phyloP scores from a whole-genome alignment of 495 filamentous ascomycete species.

The Daldinia vernicosa region DNA sequence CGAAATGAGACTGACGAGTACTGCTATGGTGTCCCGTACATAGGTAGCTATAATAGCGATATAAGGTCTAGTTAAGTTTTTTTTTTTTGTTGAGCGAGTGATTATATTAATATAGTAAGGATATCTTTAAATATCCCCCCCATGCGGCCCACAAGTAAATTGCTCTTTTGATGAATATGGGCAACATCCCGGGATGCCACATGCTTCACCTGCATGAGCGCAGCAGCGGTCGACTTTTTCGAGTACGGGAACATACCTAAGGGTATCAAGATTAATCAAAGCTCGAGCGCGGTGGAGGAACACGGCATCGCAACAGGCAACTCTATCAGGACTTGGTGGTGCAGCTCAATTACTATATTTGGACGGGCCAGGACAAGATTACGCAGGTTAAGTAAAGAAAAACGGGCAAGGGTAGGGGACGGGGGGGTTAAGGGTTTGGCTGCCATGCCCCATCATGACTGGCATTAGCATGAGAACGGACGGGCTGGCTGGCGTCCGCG shows the following conservation, averaged over 20 bases:
- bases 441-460: conserved; percentile 1
- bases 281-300: background rate
- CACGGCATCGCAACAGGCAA: conserved; percentile 6
- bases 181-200: conserved; percentile 40
- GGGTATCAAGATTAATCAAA: conserved; percentile 13
- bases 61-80: background rate
- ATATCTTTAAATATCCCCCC: conserved; percentile 24
- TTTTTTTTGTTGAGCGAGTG: background rate
- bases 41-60: background rate
- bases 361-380: background rate
- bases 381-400: background rate
- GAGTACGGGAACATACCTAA: conserved; percentile 5
- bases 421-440: background rate
- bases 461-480: conserved; percentile 4
- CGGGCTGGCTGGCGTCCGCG: conserved; percentile 20
- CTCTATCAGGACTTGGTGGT: conserved; percentile 4
- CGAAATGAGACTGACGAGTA: background rate
- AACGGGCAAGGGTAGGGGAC: background rate
- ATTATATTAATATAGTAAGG: conserved; percentile 1
- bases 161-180: conserved; percentile 25
- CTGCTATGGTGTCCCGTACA: background rate
- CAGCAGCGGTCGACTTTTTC: conserved; percentile 8
- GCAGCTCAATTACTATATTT: conserved; percentile 4
- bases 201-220: conserved; percentile 37
- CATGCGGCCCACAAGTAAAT: conserved; percentile 28